These are phyloP conservation scores for Cyclotella cryptica DNA, from an alignment of 108 stramenopile genomes.

Conservation along the genomic window DNA sequence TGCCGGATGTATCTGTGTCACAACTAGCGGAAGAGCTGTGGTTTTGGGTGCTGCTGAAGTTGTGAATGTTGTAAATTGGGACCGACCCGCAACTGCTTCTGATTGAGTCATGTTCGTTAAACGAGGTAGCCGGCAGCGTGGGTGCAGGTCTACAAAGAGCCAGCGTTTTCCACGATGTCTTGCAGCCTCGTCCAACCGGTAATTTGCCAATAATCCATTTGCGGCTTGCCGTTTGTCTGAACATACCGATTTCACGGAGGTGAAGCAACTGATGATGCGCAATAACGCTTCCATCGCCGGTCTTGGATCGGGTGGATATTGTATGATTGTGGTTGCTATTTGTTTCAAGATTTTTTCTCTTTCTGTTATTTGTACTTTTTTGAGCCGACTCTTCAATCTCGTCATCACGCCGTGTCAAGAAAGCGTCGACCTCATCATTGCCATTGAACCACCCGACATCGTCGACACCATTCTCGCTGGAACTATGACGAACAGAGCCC, in stretches of 20 bases:
- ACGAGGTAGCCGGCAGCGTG: background rate
- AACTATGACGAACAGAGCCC: background rate
- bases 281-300: background rate
- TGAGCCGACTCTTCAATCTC: background rate
- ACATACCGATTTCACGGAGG: constrained; percentile 34
- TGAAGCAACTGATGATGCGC: constrained; percentile 3
- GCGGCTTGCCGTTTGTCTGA: background rate
- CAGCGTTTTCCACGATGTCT: constrained; percentile 12
- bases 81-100: background rate
- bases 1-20: background rate
- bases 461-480: background rate
- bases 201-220: background rate
- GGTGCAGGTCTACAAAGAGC: constrained; percentile 14
- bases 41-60: background rate
- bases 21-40: background rate
- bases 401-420: background rate
- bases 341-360: background rate
- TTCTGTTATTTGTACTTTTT: background rate
- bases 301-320: background rate
- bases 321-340: background rate
- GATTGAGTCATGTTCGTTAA: background rate
- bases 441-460: background rate
- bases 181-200: background rate
- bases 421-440: background rate
- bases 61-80: constrained; percentile 11